Evolutionary conservation across 2,329 filamentous ascomycete species (phyloP), one percentile per base, ranked within the genome.

Genomic region (Apiospora rasikravindrae): DNA sequence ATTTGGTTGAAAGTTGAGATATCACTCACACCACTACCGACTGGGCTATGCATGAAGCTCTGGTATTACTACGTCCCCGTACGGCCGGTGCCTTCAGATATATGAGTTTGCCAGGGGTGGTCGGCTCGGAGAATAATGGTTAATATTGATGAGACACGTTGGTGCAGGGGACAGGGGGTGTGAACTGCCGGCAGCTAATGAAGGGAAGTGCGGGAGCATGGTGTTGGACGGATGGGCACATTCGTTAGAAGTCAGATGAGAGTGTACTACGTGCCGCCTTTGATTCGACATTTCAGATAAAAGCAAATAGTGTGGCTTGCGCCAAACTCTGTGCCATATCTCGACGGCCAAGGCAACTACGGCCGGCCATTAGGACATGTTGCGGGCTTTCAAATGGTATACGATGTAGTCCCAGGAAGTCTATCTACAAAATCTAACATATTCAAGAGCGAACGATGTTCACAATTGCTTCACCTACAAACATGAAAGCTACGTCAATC

Each of bases 111-210:
- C 16, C 53, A 37, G 16, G 53, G 53, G 29, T 33, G 51, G 51
- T 29, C 53, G 29, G 53, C 53, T 61, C 53, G 29, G 53, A 61
- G 53, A 61, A 61, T 61, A 53, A 7, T n/a, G 33, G 53, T 33
- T 37, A 14, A 61, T 61, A 61, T 61, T 33, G 53, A 61, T 37
- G 53, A 22, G 53, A 61, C 53, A 11, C 6, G 53, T 11, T 26
- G 26, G 29, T 22, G 37, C 53, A 61, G 53, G 53, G 53, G 53
- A 11, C 53, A 37, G 53, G 53, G 51, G 51, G 16, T 2, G 8
- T 61, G 22, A 37, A 37, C 14, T 61, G 8, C 29, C 8, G 53
- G 26, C 53, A n/a, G 16, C 29, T 37, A 11, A 37, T n/a, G 3
- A 37, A 33, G 26, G 33, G 16, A 10, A 33, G 19, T 29, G 53